These are phyloP conservation scores for Ampelomyces quisqualis DNA, from an alignment of 2,329 filamentous ascomycete genomes.

Conservation along the genomic window DNA sequence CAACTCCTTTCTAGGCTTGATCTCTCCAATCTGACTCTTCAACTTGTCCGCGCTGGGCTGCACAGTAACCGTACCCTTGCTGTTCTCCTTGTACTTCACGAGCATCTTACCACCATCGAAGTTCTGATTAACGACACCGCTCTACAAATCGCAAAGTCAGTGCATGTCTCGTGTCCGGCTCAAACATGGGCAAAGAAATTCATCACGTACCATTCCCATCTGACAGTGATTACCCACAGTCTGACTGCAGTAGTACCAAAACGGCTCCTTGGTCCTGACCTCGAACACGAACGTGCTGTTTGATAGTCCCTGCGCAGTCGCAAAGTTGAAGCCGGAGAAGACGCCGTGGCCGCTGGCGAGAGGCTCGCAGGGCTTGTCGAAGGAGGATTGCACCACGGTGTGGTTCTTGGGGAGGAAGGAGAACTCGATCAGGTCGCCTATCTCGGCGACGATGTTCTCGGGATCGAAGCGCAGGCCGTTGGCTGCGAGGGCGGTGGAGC, in stretches of 20 bases:
- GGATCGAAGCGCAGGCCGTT: constrained; percentile 35
- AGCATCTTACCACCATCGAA: constrained; percentile 31
- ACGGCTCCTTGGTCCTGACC: constrained; percentile 66
- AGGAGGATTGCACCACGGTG: constrained; percentile 73
- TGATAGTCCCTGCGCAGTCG: constrained; percentile 38
- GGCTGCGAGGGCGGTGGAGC: constrained; percentile 26
- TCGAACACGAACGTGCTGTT: constrained; percentile 62
- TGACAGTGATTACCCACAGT: constrained; percentile 65
- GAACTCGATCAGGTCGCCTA: constrained; percentile 48
- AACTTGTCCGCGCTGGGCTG: constrained; percentile 21
- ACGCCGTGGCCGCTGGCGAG: constrained; percentile 55
- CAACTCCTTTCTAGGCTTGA: constrained; percentile 29
- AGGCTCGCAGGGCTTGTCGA: constrained; percentile 67
- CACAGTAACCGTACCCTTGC: constrained; percentile 21
- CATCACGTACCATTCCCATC: constrained; percentile 64
- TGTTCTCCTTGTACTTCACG: constrained; percentile 30
- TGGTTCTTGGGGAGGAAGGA: constrained; percentile 63
- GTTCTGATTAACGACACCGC: constrained; percentile 66
- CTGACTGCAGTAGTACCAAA: constrained; percentile 78
- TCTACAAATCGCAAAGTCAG: constrained; percentile 12
- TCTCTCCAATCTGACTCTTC: constrained; percentile 23
- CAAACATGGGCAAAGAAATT: too few species aligned
- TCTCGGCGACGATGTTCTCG: constrained; percentile 33
- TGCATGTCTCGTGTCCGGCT: too few species aligned
- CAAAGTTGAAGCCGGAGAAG: constrained; percentile 64